These are phyloP conservation scores for Orbilia ellipsospora DNA, from an alignment of 2,329 filamentous ascomycete species.

Conservation along the genomic window DNA sequence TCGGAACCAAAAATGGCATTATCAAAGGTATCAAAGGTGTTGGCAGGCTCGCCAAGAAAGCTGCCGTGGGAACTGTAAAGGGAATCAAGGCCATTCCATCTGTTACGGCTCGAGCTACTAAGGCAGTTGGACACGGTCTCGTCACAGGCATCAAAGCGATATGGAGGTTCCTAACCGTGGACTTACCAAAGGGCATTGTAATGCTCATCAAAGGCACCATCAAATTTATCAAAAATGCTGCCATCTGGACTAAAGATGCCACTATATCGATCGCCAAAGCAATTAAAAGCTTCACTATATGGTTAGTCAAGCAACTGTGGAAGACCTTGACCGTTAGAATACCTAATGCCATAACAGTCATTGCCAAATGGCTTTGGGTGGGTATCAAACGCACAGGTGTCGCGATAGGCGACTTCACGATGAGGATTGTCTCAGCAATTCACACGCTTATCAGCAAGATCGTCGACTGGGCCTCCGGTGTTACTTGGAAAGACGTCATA, in stretches of 20 bases:
- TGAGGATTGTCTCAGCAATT: constrained; percentile 62
- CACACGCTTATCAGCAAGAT: constrained; percentile 61
- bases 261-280: constrained; percentile 27
- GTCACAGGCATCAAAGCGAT: constrained; percentile 28
- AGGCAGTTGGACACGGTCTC: constrained; percentile 34
- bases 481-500: constrained; percentile 61
- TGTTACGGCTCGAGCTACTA: constrained; percentile 14
- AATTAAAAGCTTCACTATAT: constrained; percentile 28
- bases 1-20: constrained; percentile 23
- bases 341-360: constrained; percentile 61
- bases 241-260: constrained; percentile 37
- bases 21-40: constrained; percentile 27
- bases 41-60: constrained; percentile 25
- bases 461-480: constrained; percentile 62
- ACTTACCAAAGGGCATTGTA: constrained; percentile 34
- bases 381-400: constrained; percentile 29
- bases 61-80: constrained; percentile 28
- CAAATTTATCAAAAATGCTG: constrained; percentile 34
- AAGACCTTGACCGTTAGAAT: constrained; percentile 51
- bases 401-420: constrained; percentile 61
- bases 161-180: constrained; percentile 40
- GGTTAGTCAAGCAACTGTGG: constrained; percentile 33
- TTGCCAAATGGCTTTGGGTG: constrained; percentile 63
- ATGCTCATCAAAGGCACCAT: constrained; percentile 31
- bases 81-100: constrained; percentile 43